Conservation (phyloP, 2,329 filamentous ascomycete genomes). For the Stemphylium vesicarium region DNA sequence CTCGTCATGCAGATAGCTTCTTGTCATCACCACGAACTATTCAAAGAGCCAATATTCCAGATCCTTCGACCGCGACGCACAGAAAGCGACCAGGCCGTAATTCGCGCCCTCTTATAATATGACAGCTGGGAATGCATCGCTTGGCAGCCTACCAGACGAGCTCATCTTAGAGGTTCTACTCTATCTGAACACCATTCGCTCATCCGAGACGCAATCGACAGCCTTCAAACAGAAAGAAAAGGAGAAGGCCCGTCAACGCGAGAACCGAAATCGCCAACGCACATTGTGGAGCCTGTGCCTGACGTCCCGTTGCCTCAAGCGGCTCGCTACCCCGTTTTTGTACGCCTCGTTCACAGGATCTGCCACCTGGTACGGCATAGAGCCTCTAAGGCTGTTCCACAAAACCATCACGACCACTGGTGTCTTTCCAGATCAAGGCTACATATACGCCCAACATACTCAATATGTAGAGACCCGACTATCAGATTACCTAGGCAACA, state of each 20-base stretch:
- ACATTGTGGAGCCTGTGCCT: constrained; percentile 29
- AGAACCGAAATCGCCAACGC: constrained; percentile 26
- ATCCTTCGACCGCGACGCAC: background rate
- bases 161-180: constrained; percentile 28
- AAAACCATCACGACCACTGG: constrained; percentile 13
- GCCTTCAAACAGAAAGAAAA: constrained; percentile 23
- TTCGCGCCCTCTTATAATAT: background rate
- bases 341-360: constrained; percentile 33
- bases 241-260: constrained; percentile 29
- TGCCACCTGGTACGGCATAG: constrained; percentile 20
- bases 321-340: constrained; percentile 28
- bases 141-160: constrained; percentile 31
- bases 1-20: background rate
- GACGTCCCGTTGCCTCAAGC: constrained; percentile 22
- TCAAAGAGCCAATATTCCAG: background rate
- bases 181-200: constrained; percentile 21
- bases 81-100: background rate
- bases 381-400: constrained; percentile 24
- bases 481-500: constrained; percentile 29
- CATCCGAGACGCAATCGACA: constrained; percentile 29
- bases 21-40: background rate
- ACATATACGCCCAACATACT: constrained; percentile 12
- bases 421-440: background rate
- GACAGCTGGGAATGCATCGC: background rate
- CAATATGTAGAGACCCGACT: constrained; percentile 37